These are phyloP conservation scores for Populus deltoides DNA, from an alignment of 345 rosid species.

Conservation along the genomic window DNA sequence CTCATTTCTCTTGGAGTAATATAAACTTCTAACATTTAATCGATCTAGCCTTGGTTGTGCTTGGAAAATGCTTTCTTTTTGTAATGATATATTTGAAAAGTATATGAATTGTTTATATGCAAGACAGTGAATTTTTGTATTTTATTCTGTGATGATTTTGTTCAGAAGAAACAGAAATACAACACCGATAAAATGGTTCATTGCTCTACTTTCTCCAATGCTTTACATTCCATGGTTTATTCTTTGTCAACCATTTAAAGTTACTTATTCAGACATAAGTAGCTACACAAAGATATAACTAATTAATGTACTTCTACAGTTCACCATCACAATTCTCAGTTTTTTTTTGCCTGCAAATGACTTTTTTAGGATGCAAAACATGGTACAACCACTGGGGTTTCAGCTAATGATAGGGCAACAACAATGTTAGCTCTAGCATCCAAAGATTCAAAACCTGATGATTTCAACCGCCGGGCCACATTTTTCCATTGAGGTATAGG, in stretches of 20 bases:
- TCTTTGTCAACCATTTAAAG: not conserved
- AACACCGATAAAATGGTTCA: not conserved
- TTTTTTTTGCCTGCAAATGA: not conserved
- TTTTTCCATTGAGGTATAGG: conserved; percentile 74
- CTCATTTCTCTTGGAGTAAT: not conserved
- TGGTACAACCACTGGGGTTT: conserved; percentile 90
- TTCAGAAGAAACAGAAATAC: not conserved
- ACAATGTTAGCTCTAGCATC: conserved; percentile 77
- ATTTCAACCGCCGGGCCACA: conserved; percentile 91
- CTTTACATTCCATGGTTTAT: not conserved
- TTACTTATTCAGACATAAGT: not conserved
- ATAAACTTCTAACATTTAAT: not conserved
- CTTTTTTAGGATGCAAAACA: conserved; percentile 74
- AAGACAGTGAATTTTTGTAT: not conserved
- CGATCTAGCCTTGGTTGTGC: not conserved
- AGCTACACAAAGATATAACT: not conserved
- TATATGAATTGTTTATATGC: not conserved
- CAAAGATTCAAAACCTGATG: conserved; percentile 71
- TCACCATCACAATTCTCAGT: not conserved
- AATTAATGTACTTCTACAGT: not conserved
- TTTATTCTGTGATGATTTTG: not conserved
- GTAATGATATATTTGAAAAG: not conserved
- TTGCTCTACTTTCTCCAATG: not conserved
- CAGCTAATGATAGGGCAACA: conserved; percentile 81
- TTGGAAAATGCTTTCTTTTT: not conserved